These are phyloP conservation scores for Raphidocelis subcapitata DNA, from an alignment of 139 green algal species.

Conservation along the genomic window DNA sequence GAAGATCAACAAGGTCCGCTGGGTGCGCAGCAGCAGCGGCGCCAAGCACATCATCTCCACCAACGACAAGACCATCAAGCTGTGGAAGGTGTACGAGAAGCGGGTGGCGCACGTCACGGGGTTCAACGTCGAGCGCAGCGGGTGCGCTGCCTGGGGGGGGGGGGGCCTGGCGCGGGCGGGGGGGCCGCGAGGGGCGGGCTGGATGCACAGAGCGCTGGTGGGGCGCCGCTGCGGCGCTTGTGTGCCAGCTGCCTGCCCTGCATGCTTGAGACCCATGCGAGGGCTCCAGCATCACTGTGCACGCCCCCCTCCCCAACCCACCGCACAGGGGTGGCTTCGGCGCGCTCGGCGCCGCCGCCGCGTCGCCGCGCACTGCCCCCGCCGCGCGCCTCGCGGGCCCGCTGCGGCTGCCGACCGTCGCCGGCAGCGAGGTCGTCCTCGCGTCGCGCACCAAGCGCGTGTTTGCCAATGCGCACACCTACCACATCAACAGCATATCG, in stretches of 20 bases:
- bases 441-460: conserved; percentile 61
- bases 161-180: neutral
- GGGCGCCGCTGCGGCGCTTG: no score
- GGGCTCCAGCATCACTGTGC: no score
- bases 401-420: conserved; percentile 16
- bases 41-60: conserved; percentile 83
- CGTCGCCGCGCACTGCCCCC: neutral
- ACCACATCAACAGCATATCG: conserved; percentile 98
- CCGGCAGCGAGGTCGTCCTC: conserved; percentile 50
- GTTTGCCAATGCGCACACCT: conserved; percentile 95
- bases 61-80: conserved; percentile 99
- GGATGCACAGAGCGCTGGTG: no score
- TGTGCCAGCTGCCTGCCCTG: no score
- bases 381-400: neutral
- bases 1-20: conserved; percentile 99
- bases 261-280: no score
- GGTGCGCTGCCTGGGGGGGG: neutral
- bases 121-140: conserved; percentile 29
- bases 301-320: neutral
- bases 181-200: no score
- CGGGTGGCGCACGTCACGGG: conserved; percentile 8
- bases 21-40: conserved; percentile 59
- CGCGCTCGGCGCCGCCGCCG: neutral
- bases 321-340: neutral
- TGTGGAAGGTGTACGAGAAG: conserved; percentile 83